Conservation (phyloP, 768 basidiomycete species). For the Xerocomellus intermedius region DNA sequence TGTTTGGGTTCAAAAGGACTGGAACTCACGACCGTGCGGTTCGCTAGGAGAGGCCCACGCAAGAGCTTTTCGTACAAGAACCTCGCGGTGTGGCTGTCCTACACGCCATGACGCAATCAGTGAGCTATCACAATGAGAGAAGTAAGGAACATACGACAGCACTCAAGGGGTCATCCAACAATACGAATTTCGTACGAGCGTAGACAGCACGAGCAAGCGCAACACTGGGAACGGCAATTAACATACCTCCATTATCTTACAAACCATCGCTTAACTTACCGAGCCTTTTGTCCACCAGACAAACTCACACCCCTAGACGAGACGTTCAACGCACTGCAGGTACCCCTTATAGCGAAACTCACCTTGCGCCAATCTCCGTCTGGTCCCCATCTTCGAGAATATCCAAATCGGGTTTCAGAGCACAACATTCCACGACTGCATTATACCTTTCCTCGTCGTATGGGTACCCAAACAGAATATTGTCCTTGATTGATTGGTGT, state of each 20-base stretch:
- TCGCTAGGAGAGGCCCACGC: constrained; percentile 59
- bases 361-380: constrained; percentile 80
- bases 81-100: constrained; percentile 71
- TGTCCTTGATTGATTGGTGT: constrained; percentile 73
- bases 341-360: not conserved
- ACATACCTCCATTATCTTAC: not conserved
- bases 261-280: constrained; percentile 41
- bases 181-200: constrained; percentile 61
- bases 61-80: constrained; percentile 63
- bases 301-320: constrained; percentile 61
- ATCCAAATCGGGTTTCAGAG: constrained; percentile 75
- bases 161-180: constrained; percentile 81
- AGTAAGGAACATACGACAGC: constrained; percentile 59
- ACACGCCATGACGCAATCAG: constrained; percentile 1
- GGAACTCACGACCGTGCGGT: constrained; percentile 63
- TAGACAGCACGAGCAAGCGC: constrained; percentile 84
- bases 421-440: constrained; percentile 80
- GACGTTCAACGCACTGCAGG: not conserved
- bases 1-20: not conserved
- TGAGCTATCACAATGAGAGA: not conserved
- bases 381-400: constrained; percentile 84
- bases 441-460: constrained; percentile 71
- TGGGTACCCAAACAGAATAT: constrained; percentile 77
- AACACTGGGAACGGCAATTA: constrained; percentile 45
- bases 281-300: constrained; percentile 81